These are phyloP conservation scores for Desmodesmus armatus DNA, from an alignment of 139 green algal genomes.

Conservation along the genomic window DNA sequence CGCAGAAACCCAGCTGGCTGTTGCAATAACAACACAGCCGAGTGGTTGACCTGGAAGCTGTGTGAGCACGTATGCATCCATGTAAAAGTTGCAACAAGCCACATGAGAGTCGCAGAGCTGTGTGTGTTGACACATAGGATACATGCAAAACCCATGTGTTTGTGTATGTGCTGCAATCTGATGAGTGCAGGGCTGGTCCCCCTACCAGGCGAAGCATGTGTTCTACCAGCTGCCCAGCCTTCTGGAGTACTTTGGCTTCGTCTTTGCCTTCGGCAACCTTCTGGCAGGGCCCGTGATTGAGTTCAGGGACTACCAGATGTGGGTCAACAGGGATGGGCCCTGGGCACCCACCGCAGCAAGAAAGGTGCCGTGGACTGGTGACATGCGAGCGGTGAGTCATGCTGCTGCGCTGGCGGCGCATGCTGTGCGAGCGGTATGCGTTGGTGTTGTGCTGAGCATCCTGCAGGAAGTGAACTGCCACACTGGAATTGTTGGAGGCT, in stretches of 20 bases:
- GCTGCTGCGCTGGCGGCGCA: not conserved
- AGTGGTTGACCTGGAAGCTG: no score
- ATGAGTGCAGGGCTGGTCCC: slow-evolving; percentile 37
- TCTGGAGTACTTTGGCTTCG: slow-evolving; percentile 81
- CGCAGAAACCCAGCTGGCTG: no score
- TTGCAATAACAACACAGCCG: no score
- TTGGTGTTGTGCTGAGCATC: not conserved
- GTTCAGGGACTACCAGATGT: slow-evolving; percentile 75
- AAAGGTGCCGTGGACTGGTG: slow-evolving; percentile 31
- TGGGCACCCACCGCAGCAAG: slow-evolving; percentile 34
- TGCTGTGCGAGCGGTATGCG: not conserved
- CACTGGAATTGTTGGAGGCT: no score
- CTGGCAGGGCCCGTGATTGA: slow-evolving; percentile 87
- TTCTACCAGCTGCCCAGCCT: slow-evolving; percentile 45
- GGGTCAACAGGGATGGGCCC: slow-evolving; percentile 14
- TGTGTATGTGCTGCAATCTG: no score
- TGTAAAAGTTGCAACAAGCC: no score
- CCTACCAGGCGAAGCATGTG: slow-evolving; percentile 50
- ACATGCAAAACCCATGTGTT: no score
- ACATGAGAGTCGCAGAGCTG: no score
- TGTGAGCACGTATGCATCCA: no score
- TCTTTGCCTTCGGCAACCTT: slow-evolving; percentile 86
- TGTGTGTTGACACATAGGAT: no score
- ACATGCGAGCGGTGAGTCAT: slow-evolving; percentile 21
- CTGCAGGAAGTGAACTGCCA: no score